Evolutionary conservation across 352 stramenopile genomes (phyloP), one percentile per base, ranked within the genome.

Genomic region (Pythium phragmiticola): DNA sequence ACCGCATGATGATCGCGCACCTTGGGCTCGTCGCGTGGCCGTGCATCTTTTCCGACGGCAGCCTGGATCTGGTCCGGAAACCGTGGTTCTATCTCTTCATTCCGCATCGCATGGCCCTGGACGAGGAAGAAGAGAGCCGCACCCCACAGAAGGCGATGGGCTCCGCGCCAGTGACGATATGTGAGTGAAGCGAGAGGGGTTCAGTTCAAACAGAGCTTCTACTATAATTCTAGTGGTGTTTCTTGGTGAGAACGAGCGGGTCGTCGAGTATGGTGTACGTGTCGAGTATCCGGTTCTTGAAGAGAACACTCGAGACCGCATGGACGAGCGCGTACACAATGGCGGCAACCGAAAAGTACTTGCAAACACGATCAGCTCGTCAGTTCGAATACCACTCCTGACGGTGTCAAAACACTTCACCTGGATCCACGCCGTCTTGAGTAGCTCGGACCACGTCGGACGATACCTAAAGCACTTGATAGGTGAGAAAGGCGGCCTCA

Each of bases 81-180:
- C 77, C 84, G 58, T 94, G 84, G 84, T 76, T 92, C 49, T 78
- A 92, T 43, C 47, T 94, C 45, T 94, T 94, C 55, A 80, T 94
- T 48, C 79, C 80, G 14, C 78, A 85, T 9, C 72, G 84, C 26
- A 80, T 94, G 65, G 53, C 75, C 2, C 60, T 90, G 36, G 70
- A 90, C 37, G 79, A 87, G 30, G 39, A 77, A 62, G 55, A 63
- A 11, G 47, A 52, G 16, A 30, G 23, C 60, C n/a, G 51, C 45
- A 46, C 39, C 58, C n/a, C 55, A 4, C 47, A 47, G 12, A 34
- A 36, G 13, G 51, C 36, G 7, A 48, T 28, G 17, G 16, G n/a
- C 0, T 23, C 33, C 4, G 21, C 51, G 14, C 11, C 9, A 17
- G 17, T 8, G 14, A 5, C 39, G 39, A 46, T 19, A 46, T 7